Evolutionary conservation across 129 eudicot genomes (phyloP).

Genomic region (Calendula officinalis): DNA sequence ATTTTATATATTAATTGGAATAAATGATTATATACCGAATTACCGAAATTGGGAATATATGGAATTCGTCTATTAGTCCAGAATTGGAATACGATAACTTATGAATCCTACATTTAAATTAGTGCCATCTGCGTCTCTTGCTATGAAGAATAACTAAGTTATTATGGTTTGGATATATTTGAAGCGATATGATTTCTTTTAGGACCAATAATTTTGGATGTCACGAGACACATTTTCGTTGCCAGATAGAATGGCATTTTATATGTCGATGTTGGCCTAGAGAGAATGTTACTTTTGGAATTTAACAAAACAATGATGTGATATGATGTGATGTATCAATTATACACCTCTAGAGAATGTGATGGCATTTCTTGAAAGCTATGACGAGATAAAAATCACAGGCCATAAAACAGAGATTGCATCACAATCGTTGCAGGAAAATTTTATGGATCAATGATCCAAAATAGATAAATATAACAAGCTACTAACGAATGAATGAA

Average conservation of each 20-base stretch:
- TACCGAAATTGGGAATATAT: too few species aligned
- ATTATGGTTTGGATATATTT: neutral
- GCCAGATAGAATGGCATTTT: conserved; percentile 22
- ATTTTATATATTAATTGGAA: too few species aligned
- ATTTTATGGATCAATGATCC: too few species aligned
- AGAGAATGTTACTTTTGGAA: conserved; percentile 28
- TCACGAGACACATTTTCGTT: conserved; percentile 26
- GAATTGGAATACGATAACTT: too few species aligned
- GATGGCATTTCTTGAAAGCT: conserved; percentile 22
- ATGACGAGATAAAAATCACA: conserved; percentile 14
- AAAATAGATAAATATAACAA: too few species aligned
- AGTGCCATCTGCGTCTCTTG: neutral
- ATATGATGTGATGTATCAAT: conserved; percentile 36
- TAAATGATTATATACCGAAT: too few species aligned
- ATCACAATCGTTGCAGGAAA: too few species aligned
- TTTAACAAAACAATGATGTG: conserved; percentile 26
- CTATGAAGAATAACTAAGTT: conserved; percentile 1
- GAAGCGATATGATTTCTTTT: neutral
- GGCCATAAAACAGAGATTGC: too few species aligned
- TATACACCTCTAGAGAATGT: conserved; percentile 25
- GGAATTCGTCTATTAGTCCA: too few species aligned
- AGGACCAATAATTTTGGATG: conserved; percentile 22
- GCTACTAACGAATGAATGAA: too few species aligned
- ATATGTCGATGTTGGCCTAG: conserved; percentile 14
- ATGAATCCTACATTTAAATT: neutral